These are phyloP conservation scores for Diplosphaera chodatii DNA, from an alignment of 139 green algal genomes.

Conservation along the genomic window DNA sequence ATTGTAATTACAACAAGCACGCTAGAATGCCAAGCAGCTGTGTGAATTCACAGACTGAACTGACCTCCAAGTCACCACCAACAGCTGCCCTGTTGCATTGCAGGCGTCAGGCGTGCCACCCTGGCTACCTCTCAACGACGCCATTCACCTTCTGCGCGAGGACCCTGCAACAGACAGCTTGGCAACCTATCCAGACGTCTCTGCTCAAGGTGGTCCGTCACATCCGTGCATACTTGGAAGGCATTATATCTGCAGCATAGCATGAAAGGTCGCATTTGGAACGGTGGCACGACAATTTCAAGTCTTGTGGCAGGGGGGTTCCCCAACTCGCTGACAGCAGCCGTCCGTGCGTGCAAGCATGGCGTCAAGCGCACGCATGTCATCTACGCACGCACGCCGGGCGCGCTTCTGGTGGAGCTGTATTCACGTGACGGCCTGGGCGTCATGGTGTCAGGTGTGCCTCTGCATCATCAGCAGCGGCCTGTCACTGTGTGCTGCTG, in stretches of 20 bases:
- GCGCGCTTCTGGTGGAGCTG: constrained; percentile 85
- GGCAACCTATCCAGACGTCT: neutral
- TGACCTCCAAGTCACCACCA: too few relatives aligned
- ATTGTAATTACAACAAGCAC: too few relatives aligned
- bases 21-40: too few relatives aligned
- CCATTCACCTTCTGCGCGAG: constrained; percentile 49
- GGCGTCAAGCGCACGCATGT: constrained; percentile 75
- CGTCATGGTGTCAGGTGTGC: constrained; percentile 72
- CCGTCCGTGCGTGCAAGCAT: constrained; percentile 25
- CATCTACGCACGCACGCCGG: constrained; percentile 67
- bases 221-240: too few relatives aligned
- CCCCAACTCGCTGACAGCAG: neutral
- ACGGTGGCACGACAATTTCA: too few relatives aligned
- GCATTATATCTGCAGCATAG: too few relatives aligned
- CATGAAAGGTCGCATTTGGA: too few relatives aligned
- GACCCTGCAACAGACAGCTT: neutral
- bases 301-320: neutral
- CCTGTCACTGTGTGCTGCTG: too few relatives aligned
- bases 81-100: too few relatives aligned
- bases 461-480: too few relatives aligned
- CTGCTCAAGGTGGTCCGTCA: too few relatives aligned
- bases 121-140: constrained; percentile 76
- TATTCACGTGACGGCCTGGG: constrained; percentile 92
- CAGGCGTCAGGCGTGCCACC: constrained; percentile 13
- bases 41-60: too few relatives aligned